Base-by-base conservation (phyloP, 768 basidiomycete genomes). In the Crassisporium funariophilum region DNA sequence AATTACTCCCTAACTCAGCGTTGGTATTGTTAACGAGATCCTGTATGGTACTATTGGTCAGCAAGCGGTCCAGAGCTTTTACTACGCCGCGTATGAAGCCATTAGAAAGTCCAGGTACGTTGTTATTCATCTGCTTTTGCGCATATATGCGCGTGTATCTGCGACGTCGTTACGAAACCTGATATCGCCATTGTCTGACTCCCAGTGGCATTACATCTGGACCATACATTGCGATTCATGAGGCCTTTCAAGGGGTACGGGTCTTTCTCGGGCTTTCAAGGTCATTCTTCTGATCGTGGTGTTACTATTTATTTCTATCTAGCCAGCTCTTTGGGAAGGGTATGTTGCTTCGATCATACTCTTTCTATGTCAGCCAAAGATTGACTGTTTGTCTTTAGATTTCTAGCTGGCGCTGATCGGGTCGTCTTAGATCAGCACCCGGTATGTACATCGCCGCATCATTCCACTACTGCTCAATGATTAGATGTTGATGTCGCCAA, bases 391-490 rank as follows among this genome's bases (percentile, higher is more conserved):
- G 25, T 67, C 12, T 46, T 29, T 25, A 84, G 82, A 44, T 93
- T 88, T 75, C 67, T 93, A 44, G 65, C 78, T 33, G 84, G 88
- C 35, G 82, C 85, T 21, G 93, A 95, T 67, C 83, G 93, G 45
- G 65, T 84, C 51, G 74, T 78, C 24, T 65, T 94, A 31, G 91
- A 94, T 67, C 77, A 84, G 37, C 91, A 94, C 66, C 86, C 87
- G 31, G 55, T 93, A 84, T 65, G 67, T 83, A 27, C 20, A 13
- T 35, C 41, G 24, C 19, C 31, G 40, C 53, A 44, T 31, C 33
- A 47, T 25, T 47, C 25, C 44, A 53, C 55, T 39, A 36, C 39
- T 27, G 35, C 42, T 27, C 47, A 36, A 38, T 47, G 25, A 47
- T 25, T 47, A 38, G 43, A 27, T 50, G 42, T 49, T 41, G 35